A percentile compares a stretch with the other conserved stretches of the same genome.
phyloP scores from a whole-genome alignment of 139 green algal genomes.

The Chlamydomonas incerta region DNA sequence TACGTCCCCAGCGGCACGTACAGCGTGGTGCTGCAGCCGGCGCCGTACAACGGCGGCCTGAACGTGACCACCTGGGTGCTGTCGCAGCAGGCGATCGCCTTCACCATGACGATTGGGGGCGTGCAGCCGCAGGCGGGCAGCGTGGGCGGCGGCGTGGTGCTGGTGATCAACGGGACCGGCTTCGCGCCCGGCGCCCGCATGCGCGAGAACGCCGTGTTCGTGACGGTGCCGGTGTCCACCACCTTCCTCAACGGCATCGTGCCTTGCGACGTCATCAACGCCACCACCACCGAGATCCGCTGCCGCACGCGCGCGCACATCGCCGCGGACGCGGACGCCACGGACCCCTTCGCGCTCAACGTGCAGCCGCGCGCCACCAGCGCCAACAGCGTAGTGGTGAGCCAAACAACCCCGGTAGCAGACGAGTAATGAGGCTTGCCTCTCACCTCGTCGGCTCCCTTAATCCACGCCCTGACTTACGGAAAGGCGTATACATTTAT shows the following conservation, averaged over 20 bases:
- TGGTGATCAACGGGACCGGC: constrained; percentile 34
- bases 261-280: constrained; percentile 19
- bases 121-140: constrained; percentile 6
- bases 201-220: constrained; percentile 17
- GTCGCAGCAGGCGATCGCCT: neutral
- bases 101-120: neutral
- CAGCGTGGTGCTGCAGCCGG: neutral
- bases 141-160: constrained; percentile 31
- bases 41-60: neutral
- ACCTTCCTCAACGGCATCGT: constrained; percentile 36
- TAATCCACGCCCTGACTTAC: no score
- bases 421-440: no score
- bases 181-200: neutral
- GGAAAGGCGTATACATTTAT: no score
- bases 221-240: constrained; percentile 39
- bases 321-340: constrained; percentile 7
- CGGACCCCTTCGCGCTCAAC: constrained; percentile 2
- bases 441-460: no score
- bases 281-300: neutral
- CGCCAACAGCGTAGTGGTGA: neutral
- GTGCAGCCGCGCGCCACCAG: neutral
- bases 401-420: no score
- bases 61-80: neutral
- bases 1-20: neutral
- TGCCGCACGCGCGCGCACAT: constrained; percentile 35